Conservation (phyloP, 192 early-diverging fungal genomes). For the Mortierella alpina region DNA sequence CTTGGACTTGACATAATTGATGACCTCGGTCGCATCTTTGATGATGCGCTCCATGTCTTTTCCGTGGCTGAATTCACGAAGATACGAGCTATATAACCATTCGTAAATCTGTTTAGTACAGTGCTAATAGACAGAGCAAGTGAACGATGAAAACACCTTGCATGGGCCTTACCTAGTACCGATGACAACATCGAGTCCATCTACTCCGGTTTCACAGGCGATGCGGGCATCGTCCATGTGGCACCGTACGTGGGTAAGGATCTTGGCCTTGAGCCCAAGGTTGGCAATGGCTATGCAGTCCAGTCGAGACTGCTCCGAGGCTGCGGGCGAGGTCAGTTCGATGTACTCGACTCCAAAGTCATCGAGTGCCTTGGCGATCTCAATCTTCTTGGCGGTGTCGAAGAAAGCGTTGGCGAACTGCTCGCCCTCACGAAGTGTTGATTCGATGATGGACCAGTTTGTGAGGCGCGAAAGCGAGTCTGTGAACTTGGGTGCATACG, state of each 20-base stretch:
- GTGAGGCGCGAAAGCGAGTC: constrained; percentile 85
- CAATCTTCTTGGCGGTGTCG: constrained; percentile 96
- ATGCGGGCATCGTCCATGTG: constrained; percentile 99
- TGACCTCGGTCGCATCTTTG: constrained; percentile 95
- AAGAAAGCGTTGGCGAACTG: constrained; percentile 99
- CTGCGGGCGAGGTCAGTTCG: constrained; percentile 96
- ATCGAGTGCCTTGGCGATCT: constrained; percentile 98
- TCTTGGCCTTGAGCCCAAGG: constrained; percentile 97
- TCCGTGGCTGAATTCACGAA: constrained; percentile 98
- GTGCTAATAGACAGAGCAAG: not conserved
- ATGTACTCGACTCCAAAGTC: constrained; percentile 99
- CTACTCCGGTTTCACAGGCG: constrained; percentile 96
- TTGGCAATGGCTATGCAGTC: constrained; percentile 94
- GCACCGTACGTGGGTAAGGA: constrained; percentile 95
- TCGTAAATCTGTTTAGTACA: not conserved
- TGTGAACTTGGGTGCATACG: constrained; percentile 64
- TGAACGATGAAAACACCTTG: not conserved
- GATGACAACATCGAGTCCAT: constrained; percentile 98
- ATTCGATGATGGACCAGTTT: constrained; percentile 97
- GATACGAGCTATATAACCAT: constrained; percentile 66
- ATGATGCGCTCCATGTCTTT: constrained; percentile 99
- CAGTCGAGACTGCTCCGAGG: constrained; percentile 93
- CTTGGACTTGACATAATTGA: constrained; percentile 94
- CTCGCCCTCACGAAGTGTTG: constrained; percentile 96
- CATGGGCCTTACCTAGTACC: constrained; percentile 76